Conservation (phyloP, 2,329 filamentous ascomycete genomes). For the Aspergillus tamarii region DNA sequence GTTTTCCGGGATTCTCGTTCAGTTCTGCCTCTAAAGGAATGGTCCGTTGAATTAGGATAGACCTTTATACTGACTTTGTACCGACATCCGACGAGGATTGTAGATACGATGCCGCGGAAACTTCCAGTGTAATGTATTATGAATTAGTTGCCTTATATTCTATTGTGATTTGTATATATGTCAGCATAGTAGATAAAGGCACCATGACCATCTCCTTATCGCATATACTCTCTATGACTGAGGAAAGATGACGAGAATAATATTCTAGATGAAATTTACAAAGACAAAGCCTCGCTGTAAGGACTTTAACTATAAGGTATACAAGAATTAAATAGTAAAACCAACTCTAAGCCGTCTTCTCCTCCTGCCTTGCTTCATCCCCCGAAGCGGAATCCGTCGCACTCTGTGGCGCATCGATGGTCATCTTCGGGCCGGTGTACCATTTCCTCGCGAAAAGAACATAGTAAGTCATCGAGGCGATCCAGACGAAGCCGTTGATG, state of each 20-base stretch:
- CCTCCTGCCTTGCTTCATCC: not conserved
- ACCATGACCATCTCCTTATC: too few relatives aligned
- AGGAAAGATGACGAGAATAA: not conserved
- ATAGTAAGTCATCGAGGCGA: slow-evolving; percentile 60
- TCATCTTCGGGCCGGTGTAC: slow-evolving; percentile 64
- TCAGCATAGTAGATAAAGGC: too few relatives aligned
- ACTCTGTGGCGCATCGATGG: slow-evolving; percentile 42
- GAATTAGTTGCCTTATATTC: too few relatives aligned
- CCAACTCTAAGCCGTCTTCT: not conserved
- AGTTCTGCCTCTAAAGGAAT: too few relatives aligned
- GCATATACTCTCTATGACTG: too few relatives aligned
- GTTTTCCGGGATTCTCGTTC: not conserved
- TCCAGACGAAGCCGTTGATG: slow-evolving; percentile 63
- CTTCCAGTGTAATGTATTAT: not conserved
- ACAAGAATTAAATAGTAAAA: not conserved
- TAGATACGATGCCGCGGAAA: not conserved
- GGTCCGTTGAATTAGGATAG: not conserved
- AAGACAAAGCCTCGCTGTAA: not conserved
- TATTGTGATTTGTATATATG: too few relatives aligned
- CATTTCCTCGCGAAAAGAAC: slow-evolving; percentile 61
- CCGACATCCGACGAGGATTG: too few relatives aligned
- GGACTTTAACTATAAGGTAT: not conserved
- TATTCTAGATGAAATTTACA: not conserved
- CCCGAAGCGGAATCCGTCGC: not conserved
- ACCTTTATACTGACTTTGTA: too few relatives aligned